A percentile compares a stretch with the other conserved stretches of the same genome.
phyloP scores from a whole-genome alignment of 2,329 filamentous ascomycete genomes.

The Torrubiellomyces zombiae region DNA sequence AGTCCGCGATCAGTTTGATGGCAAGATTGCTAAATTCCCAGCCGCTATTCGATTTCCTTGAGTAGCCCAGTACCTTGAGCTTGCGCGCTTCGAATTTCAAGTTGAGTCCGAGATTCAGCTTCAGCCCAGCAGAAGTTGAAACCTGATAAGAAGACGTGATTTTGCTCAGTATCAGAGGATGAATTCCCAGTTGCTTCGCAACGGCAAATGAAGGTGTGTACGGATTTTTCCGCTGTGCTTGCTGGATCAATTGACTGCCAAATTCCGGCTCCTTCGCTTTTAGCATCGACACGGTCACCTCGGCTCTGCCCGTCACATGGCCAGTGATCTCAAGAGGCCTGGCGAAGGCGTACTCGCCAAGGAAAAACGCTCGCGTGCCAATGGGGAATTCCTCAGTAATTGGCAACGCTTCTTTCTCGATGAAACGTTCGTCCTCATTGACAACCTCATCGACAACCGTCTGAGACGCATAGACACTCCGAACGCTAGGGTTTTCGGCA shows the following conservation, averaged over 20 bases:
- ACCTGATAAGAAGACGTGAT: slow-evolving; percentile 91
- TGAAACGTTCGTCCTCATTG: slow-evolving; percentile 82
- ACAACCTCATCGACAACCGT: slow-evolving; percentile 77
- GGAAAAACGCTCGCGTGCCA: slow-evolving; percentile 73
- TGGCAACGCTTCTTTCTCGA: slow-evolving; percentile 74
- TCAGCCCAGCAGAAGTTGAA: slow-evolving; percentile 56
- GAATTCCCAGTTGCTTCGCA: slow-evolving; percentile 63
- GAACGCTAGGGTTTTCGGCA: slow-evolving; percentile 65
- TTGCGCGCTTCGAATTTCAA: slow-evolving; percentile 95
- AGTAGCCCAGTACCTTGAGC: slow-evolving; percentile 89
- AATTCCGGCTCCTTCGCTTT: slow-evolving; percentile 69
- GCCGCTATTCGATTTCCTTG: slow-evolving; percentile 65
- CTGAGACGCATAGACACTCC: slow-evolving; percentile 83
- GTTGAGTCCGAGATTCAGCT: slow-evolving; percentile 83
- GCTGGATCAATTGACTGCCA: slow-evolving; percentile 52
- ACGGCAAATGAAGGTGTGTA: slow-evolving; percentile 86
- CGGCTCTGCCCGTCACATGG: slow-evolving; percentile 58
- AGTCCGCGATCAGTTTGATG: slow-evolving; percentile 62
- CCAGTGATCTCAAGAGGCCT: slow-evolving; percentile 69
- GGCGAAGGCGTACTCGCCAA: slow-evolving; percentile 87
- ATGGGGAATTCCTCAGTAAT: slow-evolving; percentile 84
- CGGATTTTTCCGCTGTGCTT: slow-evolving; percentile 51
- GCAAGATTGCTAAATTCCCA: slow-evolving; percentile 94
- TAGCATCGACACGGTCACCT: slow-evolving; percentile 59
- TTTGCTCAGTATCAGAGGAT: slow-evolving; percentile 81